These are phyloP conservation scores for Ophiostoma sp. DNA, from an alignment of 2,329 filamentous ascomycete genomes.

Conservation along the genomic window DNA sequence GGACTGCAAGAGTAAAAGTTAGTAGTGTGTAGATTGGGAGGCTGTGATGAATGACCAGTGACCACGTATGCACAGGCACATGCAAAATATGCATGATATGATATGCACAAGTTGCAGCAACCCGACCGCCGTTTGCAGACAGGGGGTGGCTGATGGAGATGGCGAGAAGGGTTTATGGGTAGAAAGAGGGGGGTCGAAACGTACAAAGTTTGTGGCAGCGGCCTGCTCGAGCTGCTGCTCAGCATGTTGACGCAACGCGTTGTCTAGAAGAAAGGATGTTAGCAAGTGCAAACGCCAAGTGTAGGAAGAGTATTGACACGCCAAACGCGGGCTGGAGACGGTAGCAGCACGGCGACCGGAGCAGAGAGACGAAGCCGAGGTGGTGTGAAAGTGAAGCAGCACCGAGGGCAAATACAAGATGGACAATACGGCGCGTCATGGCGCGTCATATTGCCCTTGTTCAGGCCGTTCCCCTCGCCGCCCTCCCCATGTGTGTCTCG, in stretches of 20 bases:
- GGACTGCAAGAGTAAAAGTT: conserved; percentile 51
- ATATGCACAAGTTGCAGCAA: neutral
- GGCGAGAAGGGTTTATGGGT: neutral
- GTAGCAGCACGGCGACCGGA: neutral
- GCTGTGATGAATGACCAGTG: neutral
- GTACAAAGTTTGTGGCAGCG: conserved; percentile 91
- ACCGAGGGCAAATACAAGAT: neutral
- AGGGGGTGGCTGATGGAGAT: conserved; percentile 11
- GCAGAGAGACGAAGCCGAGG: neutral
- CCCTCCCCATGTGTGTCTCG: neutral
- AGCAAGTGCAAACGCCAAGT: conserved; percentile 12
- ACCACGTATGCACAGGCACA: neutral
- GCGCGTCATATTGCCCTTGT: conserved; percentile 13
- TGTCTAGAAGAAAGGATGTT: conserved; percentile 54
- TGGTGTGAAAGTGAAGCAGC: neutral
- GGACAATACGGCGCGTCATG: conserved; percentile 17
- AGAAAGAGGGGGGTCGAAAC: conserved; percentile 30
- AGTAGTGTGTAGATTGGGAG: neutral
- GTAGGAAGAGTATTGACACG: neutral
- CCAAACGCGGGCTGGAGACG: conserved; percentile 4
- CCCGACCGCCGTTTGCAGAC: conserved; percentile 10
- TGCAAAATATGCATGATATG: conserved; percentile 13
- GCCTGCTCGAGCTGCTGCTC: conserved; percentile 92
- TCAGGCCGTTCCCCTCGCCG: neutral
- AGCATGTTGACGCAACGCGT: conserved; percentile 79